Percentiles rank a stretch among this genome's conserved stretches.
Evolutionary conservation across 1,139 yeast species (phyloP).

Genomic region (Pichia sp.): DNA sequence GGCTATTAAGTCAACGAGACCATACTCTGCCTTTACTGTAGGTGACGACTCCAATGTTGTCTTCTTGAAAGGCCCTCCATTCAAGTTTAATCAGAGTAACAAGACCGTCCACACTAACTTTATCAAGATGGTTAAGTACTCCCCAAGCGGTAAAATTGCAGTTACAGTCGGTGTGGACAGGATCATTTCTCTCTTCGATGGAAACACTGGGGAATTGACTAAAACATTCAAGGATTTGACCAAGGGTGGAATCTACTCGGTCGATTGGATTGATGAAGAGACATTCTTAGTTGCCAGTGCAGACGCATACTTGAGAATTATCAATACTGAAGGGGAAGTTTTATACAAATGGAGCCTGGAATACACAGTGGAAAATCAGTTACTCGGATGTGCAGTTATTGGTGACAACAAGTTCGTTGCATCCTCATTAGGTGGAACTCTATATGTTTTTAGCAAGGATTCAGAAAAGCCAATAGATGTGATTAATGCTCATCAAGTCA

Average conservation of each 20-base stretch:
- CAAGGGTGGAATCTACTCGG: slow-evolving; percentile 73
- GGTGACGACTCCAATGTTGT: slow-evolving; percentile 83
- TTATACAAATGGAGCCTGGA: slow-evolving; percentile 40
- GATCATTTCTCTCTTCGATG: slow-evolving; percentile 71
- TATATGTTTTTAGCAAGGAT: slow-evolving; percentile 48
- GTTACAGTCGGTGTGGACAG: slow-evolving; percentile 90
- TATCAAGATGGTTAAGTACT: slow-evolving; percentile 72
- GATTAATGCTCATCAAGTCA: slow-evolving; percentile 73
- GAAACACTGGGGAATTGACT: slow-evolving; percentile 73
- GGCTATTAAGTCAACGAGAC: slow-evolving; percentile 79
- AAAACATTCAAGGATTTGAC: slow-evolving; percentile 51
- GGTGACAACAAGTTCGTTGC: slow-evolving; percentile 57
- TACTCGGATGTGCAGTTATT: slow-evolving; percentile 73
- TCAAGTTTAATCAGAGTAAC: slow-evolving; percentile 68
- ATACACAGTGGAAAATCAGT: slow-evolving; percentile 51
- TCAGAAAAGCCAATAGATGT: slow-evolving; percentile 36
- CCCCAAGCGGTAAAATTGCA: slow-evolving; percentile 67
- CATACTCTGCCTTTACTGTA: slow-evolving; percentile 90
- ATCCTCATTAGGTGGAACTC: slow-evolving; percentile 63
- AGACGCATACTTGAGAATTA: slow-evolving; percentile 56
- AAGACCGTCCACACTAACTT: slow-evolving; percentile 73
- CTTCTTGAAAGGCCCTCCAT: slow-evolving; percentile 89
- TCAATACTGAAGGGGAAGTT: slow-evolving; percentile 43
- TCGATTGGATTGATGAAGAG: slow-evolving; percentile 63
- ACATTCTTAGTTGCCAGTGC: slow-evolving; percentile 79